phyloP scores from a whole-genome alignment of 495 filamentous ascomycete genomes.

The Penicillium argentinense region DNA sequence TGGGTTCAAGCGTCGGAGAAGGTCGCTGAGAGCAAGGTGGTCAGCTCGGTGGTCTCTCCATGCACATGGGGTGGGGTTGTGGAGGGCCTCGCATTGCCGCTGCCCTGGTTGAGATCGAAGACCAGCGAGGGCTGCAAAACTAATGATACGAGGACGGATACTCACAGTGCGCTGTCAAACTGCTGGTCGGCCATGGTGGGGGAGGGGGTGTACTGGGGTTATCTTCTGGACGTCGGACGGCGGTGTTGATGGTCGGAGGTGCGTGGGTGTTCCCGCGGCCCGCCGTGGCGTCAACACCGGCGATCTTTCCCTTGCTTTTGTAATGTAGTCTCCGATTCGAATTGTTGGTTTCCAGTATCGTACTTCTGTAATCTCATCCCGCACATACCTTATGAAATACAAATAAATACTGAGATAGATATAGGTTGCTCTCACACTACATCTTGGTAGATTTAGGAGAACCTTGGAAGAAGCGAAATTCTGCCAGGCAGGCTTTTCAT shows the following conservation, averaged over 20 bases:
- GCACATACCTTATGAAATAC: too few relatives aligned
- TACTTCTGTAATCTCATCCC: too few relatives aligned
- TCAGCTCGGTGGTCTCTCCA: constrained; percentile 23
- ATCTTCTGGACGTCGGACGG: constrained; percentile 17
- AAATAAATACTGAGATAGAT: too few relatives aligned
- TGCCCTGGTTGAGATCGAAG: neutral
- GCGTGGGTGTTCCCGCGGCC: constrained; percentile 27
- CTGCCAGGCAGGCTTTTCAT: too few relatives aligned
- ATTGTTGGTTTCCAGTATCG: too few relatives aligned
- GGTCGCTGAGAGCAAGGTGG: constrained; percentile 63
- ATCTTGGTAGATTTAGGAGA: too few relatives aligned
- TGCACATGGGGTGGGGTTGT: constrained; percentile 31
- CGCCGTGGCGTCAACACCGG: constrained; percentile 21
- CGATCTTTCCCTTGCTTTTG: neutral
- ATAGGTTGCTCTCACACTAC: too few relatives aligned
- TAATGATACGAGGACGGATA: constrained; percentile 1
- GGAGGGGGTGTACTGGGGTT: constrained; percentile 10
- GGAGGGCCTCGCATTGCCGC: constrained; percentile 4
- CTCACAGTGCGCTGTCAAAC: constrained; percentile 66
- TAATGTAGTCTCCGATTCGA: too few relatives aligned
- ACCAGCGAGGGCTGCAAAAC: neutral
- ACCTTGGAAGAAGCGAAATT: too few relatives aligned
- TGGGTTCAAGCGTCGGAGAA: constrained; percentile 95
- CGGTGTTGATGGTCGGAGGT: constrained; percentile 36
- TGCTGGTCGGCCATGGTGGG: constrained; percentile 53